These are phyloP conservation scores for Ambrosiella xylebori DNA, from an alignment of 2,329 filamentous ascomycete genomes.

Conservation along the genomic window DNA sequence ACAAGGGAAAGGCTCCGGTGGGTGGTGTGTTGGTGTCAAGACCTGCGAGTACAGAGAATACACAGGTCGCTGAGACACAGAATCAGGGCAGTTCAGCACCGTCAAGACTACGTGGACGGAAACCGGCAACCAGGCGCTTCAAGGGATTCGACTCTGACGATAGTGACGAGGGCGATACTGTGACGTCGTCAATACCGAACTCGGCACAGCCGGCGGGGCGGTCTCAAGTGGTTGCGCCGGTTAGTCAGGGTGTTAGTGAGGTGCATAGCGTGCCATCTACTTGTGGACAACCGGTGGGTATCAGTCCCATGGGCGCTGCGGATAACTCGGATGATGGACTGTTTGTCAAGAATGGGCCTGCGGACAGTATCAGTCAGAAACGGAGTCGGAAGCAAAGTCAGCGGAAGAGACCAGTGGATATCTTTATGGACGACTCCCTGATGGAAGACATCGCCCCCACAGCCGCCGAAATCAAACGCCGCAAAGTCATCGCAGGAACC, in stretches of 20 bases:
- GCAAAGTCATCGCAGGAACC: constrained; percentile 44
- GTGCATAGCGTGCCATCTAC: background rate
- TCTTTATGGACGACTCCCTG: constrained; percentile 30
- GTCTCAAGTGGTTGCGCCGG: background rate
- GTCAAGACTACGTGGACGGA: constrained; percentile 20
- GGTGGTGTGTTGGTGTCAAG: background rate
- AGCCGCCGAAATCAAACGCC: constrained; percentile 61
- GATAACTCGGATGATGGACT: constrained; percentile 28
- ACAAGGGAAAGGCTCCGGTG: background rate
- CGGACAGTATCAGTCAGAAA: constrained; percentile 13
- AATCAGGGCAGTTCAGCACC: too few species aligned
- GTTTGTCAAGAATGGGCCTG: constrained; percentile 37
- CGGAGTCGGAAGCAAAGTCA: constrained; percentile 14
- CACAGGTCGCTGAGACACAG: too few species aligned
- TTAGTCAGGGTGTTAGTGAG: background rate
- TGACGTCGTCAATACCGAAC: constrained; percentile 6
- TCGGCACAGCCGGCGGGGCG: background rate
- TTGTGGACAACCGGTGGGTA: background rate
- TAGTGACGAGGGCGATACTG: constrained; percentile 23
- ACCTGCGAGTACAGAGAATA: background rate
- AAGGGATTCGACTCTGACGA: constrained; percentile 48
- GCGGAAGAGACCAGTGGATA: constrained; percentile 30
- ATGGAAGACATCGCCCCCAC: constrained; percentile 62
- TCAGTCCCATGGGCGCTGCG: background rate
- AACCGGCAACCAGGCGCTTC: constrained; percentile 41